Base-by-base conservation (phyloP, 495 filamentous ascomycete species). In the Umbilicaria muhlenbergii region DNA sequence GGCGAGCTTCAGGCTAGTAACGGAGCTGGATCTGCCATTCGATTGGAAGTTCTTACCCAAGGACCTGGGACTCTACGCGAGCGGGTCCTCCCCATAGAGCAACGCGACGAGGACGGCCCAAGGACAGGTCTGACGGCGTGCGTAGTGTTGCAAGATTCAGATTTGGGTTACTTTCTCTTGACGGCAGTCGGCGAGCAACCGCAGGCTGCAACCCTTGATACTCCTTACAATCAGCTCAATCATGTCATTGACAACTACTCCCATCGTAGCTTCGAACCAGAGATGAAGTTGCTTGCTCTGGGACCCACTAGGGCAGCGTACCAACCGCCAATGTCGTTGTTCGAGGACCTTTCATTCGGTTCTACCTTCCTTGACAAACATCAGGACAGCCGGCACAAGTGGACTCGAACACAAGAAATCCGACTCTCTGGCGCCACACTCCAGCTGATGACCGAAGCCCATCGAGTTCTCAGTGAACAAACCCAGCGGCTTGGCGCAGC, bases 141-240 rank as follows among this genome's bases (percentile, higher is more conserved):
- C 49, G 61, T 80, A n/a, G 68, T 77, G 15, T 73, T 88, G 45
- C 68, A 70, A 32, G 80, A 87, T 50, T 75, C 77, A 11, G 79
- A 86, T 49, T 62, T 92, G 36, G 86, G 85, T 41, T 82, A 87
- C 51, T 69, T 92, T 34, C 63, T 95, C 33, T 65, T 93, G 33
- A 86, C 86, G 0, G 68, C 73, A n/a, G 69, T 73, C 5, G 61
- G 70, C 17, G 68, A 72, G 21, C 66, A 75, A 41, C 77, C 86
- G 1, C 65, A 79, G 47, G 76, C 76, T 11, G 62, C 78, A 5
- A 65, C 72, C 32, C 76, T 92, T 53, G 84, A 89, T 42, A 53
- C 70, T 2, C 81, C 83, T 3, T 62, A 69, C 32, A 64, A 68
- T 16, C 32, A 43, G 10, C 31, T 28, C 24, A 28, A 28, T 28